Base-by-base conservation (phyloP, 2,329 filamentous ascomycete species). In the Gliomastix tumulicola region DNA sequence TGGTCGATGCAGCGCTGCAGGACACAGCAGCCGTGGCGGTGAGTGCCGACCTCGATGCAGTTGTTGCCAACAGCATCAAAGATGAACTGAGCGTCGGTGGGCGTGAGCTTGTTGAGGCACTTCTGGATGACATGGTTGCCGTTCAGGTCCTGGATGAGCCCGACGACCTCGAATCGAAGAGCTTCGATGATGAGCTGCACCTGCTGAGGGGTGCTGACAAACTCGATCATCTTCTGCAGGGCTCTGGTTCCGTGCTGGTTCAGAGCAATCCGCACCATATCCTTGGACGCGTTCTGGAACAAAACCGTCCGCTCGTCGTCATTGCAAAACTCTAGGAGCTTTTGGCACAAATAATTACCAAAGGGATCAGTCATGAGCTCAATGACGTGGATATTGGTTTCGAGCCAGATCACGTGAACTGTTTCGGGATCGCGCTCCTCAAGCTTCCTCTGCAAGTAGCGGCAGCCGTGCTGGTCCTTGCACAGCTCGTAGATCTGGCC, bases 121-220 rank as follows among this genome's bases (percentile, higher is more conserved):
- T 98, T 98, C 65, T 98, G 92, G 46, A 98, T 96, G 52, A 98
- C 92, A 53, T 98, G 92, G 53, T 98, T 98, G 59, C 92, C 92
- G 55, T 98, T 98, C 36, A 98, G 72, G 51, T 98, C 92, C 59
- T 98, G 88, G 43, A 98, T 96, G 37, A 98, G 75, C 49, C 92
- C 84, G 16, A 98, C 92, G 34, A 98, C 92, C 41, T 86, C 80
- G 56, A 80, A 74, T 44, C 82, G 76, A 35, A 98, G 74, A 12
- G 92, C 87, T 37, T 84, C 72, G 46, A 94, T 94, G 57, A 98
- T 92, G 47, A 87, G 83, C 49, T 84, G 73, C 35, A 90, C 84
- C 63, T 98, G 92, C 53, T 84, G 80, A 4, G 80, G 74, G 19
- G 87, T 94, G 36, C 82, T 85, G 53, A 98, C 86, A 57, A 87